phyloP scores from a whole-genome alignment of 352 stramenopile genomes.

The Pythium pyrilobum region DNA sequence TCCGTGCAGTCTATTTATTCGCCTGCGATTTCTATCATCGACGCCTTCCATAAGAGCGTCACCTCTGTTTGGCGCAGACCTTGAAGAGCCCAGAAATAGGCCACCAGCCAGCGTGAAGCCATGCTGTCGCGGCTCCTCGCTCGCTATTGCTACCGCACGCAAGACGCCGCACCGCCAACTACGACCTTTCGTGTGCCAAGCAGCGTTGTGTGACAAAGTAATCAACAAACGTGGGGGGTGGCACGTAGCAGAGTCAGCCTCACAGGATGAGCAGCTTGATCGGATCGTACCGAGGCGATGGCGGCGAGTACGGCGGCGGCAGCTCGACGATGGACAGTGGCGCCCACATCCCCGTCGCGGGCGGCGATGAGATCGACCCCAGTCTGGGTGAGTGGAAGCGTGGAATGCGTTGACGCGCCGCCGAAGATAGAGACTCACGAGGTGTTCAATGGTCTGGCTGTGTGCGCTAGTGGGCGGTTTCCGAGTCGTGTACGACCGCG shows the following conservation, averaged over 20 bases:
- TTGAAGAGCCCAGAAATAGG: no score
- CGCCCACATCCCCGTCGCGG: constrained; percentile 38
- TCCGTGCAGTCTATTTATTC: no score
- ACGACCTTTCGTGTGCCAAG: constrained; percentile 19
- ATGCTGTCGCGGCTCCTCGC: no score
- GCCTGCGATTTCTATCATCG: no score
- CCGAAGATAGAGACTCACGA: not conserved
- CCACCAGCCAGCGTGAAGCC: no score
- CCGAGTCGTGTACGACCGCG: constrained; percentile 88
- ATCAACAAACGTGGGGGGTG: no score
- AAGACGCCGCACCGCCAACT: no score
- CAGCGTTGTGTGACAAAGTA: no score
- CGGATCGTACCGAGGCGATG: constrained; percentile 17
- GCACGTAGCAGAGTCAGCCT: no score
- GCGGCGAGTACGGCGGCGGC: constrained; percentile 29
- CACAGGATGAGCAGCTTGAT: constrained; percentile 13
- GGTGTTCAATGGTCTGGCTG: not conserved
- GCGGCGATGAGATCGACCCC: constrained; percentile 68
- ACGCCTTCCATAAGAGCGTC: no score
- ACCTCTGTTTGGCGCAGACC: no score
- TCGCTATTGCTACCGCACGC: no score
- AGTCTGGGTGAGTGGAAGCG: constrained; percentile 48
- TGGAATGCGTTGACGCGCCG: not conserved
- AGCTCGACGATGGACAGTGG: constrained; percentile 5
- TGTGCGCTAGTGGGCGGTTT: constrained; percentile 64